Conservation (phyloP, 2,329 filamentous ascomycete species). For the Cytospora paraplurivora region DNA sequence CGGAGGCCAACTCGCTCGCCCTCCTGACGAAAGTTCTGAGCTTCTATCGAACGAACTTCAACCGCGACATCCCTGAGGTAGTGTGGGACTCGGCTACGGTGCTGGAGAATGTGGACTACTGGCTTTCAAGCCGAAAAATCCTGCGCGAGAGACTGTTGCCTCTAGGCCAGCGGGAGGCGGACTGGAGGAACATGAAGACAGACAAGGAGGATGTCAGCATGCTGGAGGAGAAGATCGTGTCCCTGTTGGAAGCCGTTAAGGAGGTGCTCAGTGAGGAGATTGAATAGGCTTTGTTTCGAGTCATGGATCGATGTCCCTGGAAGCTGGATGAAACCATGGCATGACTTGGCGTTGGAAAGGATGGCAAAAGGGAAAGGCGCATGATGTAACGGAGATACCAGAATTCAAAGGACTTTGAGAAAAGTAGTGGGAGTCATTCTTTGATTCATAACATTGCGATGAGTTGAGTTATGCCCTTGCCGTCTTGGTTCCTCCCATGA, state of each 20-base stretch:
- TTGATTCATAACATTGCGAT: neutral
- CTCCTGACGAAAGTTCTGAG: conserved; percentile 74
- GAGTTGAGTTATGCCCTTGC: conserved; percentile 12
- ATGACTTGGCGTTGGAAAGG: conserved; percentile 25
- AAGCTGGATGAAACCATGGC: conserved; percentile 16
- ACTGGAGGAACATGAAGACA: conserved; percentile 53
- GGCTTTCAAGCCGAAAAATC: conserved; percentile 68
- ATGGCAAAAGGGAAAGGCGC: conserved; percentile 17
- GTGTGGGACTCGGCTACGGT: conserved; percentile 73
- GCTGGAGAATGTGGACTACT: conserved; percentile 82
- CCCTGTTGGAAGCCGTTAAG: conserved; percentile 64
- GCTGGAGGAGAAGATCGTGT: conserved; percentile 75
- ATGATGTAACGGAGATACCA: conserved; percentile 28
- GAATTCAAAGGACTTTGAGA: conserved; percentile 7
- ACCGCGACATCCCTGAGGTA: conserved; percentile 72
- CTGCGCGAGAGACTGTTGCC: conserved; percentile 75
- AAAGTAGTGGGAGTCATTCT: neutral
- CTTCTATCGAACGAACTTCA: conserved; percentile 64
- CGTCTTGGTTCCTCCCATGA: conserved; percentile 1
- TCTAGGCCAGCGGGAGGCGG: conserved; percentile 70
- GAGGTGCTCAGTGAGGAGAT: conserved; percentile 57
- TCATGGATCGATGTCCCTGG: conserved; percentile 2
- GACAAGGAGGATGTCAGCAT: conserved; percentile 57
- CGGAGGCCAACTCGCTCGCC: conserved; percentile 77
- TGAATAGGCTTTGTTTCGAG: conserved; percentile 37